These are phyloP conservation scores for Butyriboletus appendiculatus DNA, from an alignment of 1,284 basidiomycete genomes.

Conservation along the genomic window DNA sequence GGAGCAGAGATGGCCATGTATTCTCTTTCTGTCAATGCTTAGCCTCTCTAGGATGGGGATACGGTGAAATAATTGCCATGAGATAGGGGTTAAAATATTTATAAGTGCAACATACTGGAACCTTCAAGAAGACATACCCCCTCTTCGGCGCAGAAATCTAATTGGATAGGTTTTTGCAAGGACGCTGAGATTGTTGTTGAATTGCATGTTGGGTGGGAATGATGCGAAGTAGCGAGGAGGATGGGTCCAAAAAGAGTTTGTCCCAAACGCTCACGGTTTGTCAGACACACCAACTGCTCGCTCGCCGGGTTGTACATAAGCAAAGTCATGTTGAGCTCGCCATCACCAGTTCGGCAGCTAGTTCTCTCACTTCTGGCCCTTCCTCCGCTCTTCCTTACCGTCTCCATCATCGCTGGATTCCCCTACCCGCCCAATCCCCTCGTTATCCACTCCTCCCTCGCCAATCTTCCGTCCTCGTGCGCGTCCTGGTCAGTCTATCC, in stretches of 20 bases:
- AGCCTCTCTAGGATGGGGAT: not conserved
- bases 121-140: not conserved
- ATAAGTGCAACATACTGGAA: not conserved
- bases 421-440: conserved; percentile 55
- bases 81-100: not conserved
- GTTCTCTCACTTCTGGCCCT: conserved; percentile 57
- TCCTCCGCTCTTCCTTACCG: conserved; percentile 56
- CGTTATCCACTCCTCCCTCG: conserved; percentile 55
- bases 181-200: not conserved
- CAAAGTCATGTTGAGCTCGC: conserved; percentile 11
- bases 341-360: conserved; percentile 29
- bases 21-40: too few relatives aligned
- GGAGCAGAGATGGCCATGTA: too few relatives aligned
- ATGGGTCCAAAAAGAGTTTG: not conserved
- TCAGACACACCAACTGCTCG: too few relatives aligned
- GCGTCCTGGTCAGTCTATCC: conserved; percentile 70
- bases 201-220: not conserved
- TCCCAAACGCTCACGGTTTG: too few relatives aligned
- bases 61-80: not conserved
- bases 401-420: conserved; percentile 64
- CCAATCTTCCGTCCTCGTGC: conserved; percentile 51
- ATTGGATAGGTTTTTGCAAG: too few relatives aligned
- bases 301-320: conserved; percentile 8
- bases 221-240: not conserved
- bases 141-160: too few relatives aligned